phyloP scores from a whole-genome alignment of 1,139 yeast genomes.

The Kurtzmaniella quercitrusa region DNA sequence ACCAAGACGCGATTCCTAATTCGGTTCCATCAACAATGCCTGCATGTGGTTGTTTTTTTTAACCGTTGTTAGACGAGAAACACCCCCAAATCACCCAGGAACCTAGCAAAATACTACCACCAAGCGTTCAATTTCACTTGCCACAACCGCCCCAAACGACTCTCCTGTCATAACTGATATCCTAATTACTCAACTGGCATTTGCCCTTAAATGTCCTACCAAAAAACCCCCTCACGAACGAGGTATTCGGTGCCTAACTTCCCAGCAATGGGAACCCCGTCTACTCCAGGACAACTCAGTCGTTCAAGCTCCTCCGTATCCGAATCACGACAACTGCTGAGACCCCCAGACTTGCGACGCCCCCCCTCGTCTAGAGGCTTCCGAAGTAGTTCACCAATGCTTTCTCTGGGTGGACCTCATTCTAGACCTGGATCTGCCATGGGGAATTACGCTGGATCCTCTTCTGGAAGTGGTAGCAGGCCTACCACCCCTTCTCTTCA shows the following conservation, averaged over 20 bases:
- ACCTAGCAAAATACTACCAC: background rate
- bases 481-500: constrained; percentile 36
- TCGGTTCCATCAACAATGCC: background rate
- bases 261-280: constrained; percentile 4
- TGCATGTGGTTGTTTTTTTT: background rate
- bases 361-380: constrained; percentile 22
- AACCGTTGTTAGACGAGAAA: background rate
- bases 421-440: constrained; percentile 38
- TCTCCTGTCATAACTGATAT: no score
- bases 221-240: constrained; percentile 10
- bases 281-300: constrained; percentile 3
- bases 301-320: constrained; percentile 4
- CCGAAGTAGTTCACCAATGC: constrained; percentile 18
- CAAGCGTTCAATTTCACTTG: background rate
- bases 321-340: constrained; percentile 14
- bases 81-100: background rate
- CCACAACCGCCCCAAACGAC: no score
- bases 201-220: constrained; percentile 5
- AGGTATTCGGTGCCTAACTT: constrained; percentile 16
- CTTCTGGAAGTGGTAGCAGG: constrained; percentile 17
- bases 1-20: background rate
- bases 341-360: constrained; percentile 18
- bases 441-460: constrained; percentile 14
- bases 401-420: constrained; percentile 11
- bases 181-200: no score